Evolutionary conservation across 225 moss, liverwort and hornwort genomes (phyloP), one percentile per base, ranked within the genome.

Genomic region (Lunularia cruciata): DNA sequence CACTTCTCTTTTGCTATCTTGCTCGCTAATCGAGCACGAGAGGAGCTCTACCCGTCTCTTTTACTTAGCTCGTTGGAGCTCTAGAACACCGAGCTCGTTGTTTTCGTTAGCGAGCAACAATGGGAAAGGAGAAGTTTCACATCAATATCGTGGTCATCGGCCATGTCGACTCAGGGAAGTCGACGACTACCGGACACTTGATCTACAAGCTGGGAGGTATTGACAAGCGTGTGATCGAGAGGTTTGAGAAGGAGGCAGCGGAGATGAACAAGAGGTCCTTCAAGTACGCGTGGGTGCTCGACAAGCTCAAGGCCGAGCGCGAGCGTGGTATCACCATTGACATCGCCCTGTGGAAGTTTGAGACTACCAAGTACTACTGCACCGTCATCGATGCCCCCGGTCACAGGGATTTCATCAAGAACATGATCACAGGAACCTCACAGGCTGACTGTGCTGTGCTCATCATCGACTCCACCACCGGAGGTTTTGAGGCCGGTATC

Each of bases 131-230:
- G 78, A 85, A 85, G 33, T 38, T 80, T 13, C 84, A 85, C 61
- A 85, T 85, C 76, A 85, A 85, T 76, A 85, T 85, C 64, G 85
- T 85, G 57, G 85, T 85, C 26, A 85, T 85, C 46, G 85, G 85
- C 49, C 85, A 85, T 82, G 85, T 85, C 85, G 85, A 85, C 79
- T 85, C 85, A 20, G 85, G 85, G 16, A 85, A 85, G 85, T 85
- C 85, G 73, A 85, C 85, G 16, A 85, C 85, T 47, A 85, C 84
- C 8, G 84, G 84, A 47, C 84, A 85, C 11, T 75, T 85, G 38
- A 85, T 85, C 71, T 85, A 85, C 78, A 85, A 85, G 76, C 73
- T 85, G 73, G 84, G 84, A 62, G 84, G 84, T 39, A 85, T 85
- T 30, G 84, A 85, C 78, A 85, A 85, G 78, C 78, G 84, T 70